phyloP scores from a whole-genome alignment of 257 asterid species.

The Schizonepeta tenuifolia region DNA sequence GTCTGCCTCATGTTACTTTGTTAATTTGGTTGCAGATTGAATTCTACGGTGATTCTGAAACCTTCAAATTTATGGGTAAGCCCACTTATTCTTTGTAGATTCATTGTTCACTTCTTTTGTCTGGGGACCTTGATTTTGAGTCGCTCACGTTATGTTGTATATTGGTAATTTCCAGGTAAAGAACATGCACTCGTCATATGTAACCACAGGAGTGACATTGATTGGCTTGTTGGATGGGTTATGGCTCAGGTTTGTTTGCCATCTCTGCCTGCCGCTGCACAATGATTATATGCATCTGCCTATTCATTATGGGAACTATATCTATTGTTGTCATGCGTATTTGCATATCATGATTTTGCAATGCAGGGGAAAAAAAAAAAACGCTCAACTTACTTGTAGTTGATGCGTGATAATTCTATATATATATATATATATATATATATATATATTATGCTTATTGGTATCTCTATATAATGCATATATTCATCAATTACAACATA shows the following conservation, averaged over 20 bases:
- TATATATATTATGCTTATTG: not conserved
- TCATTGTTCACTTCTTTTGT: slow-evolving; percentile 17
- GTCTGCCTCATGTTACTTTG: slow-evolving; percentile 19
- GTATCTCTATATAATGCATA: not conserved
- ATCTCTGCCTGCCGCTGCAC: slow-evolving; percentile 30
- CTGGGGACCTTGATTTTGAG: slow-evolving; percentile 13
- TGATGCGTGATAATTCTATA: not conserved
- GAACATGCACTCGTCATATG: slow-evolving; percentile 87
- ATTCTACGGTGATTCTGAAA: slow-evolving; percentile 69
- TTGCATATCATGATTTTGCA: slow-evolving; percentile 18
- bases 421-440: no score
- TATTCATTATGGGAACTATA: not conserved
- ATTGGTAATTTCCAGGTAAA: slow-evolving; percentile 63
- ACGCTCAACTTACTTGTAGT: not conserved
- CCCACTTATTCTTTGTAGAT: slow-evolving; percentile 11
- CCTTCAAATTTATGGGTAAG: slow-evolving; percentile 78
- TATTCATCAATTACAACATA: not conserved
- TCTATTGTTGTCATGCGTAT: not conserved
- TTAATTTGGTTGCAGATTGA: slow-evolving; percentile 62
- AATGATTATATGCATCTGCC: slow-evolving; percentile 11
- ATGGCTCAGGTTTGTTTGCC: slow-evolving; percentile 88
- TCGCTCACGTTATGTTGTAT: slow-evolving; percentile 24
- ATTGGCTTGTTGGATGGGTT: slow-evolving; percentile 99
- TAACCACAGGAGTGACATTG: slow-evolving; percentile 94
- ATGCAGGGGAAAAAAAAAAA: no score